Base-by-base conservation (phyloP, 352 stramenopile genomes). In the Aphanomyces stellatus region DNA sequence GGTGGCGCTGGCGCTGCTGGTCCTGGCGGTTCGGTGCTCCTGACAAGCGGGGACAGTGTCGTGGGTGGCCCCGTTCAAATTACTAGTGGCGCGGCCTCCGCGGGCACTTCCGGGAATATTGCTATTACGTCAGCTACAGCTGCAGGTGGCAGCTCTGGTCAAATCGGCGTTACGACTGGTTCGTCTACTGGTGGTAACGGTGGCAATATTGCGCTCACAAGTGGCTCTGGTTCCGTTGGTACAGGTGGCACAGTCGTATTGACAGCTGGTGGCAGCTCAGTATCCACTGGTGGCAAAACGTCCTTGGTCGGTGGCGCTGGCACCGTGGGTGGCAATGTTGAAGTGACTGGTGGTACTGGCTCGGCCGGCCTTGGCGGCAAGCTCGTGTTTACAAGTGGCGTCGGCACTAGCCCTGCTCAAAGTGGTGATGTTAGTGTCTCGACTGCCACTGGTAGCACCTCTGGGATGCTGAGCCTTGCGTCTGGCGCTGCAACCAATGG, bases 251-350 rank as follows among this genome's bases (percentile, higher is more conserved):
- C 28, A 13, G 17, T 65, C 13, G 22, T 30, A 1, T 19, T 65
- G 8, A 28, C 59, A 24, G 27, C 59, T 28, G 59, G 59, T 5
- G 55, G 42, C 22, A 76, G 78, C 22, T 72, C 72, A 48, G 61
- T 74, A 56, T 79, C 81, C 24, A 51, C 70, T 46, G 86, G 84
- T 48, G 79, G 82, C 4, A 63, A 57, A 27, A 72, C 88, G 28
- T 56, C 51, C 2, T 10, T 93, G 13, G 51, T 37, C 27, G 79
- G 81, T 48, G 85, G 85, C 13, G 69, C 76, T 51, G 61, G 51
- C 15, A 64, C 53, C 13, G 49, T 35, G 6, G 75, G 74, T 30
- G 77, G 79, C 8, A 53, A 46, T 33, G 71, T 87, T n/a, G 33
- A 55, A 37, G 53, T 84, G 17, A 57, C 30, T 37, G 74, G 79